Evolutionary conservation across 2,329 filamentous ascomycete genomes (phyloP), one percentile per base, ranked within the genome.

Genomic region (Trichophyton simii): DNA sequence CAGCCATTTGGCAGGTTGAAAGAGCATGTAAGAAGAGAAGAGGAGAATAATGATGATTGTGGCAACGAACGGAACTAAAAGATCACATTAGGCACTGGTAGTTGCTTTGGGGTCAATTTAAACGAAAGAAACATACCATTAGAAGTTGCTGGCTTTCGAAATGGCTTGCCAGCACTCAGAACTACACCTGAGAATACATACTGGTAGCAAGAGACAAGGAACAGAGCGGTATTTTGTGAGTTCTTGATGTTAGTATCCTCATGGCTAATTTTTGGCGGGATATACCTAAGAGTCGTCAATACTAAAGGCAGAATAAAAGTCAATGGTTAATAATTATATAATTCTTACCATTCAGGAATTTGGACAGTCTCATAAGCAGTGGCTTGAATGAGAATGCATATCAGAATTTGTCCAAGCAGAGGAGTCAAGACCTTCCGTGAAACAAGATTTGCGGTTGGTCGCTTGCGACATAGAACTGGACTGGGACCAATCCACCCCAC

Each of bases 401-500:
- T 83, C 3, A 78, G 73, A 73, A 99, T 96, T 68, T 99, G 91
- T 0, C 92, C 92, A 1, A 99, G 79, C 15, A 99, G 78, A 0
- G 94, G 92, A 0, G 87, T 89, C 57, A 99, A 80, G 1, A 99
- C 89, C 73, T 99, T 99, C 60, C 91, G 83, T 1, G 89, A 95
- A 1, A 99, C 92, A 3, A 99, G 82, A 68, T 92, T 88, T 15
- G 94, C 91, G 0, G 91, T 97, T 2, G 94, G 94, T 41, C 91
- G 82, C 74, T 97, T 99, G 62, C 82, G 84, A 67, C 85, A 88
- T 13, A 99, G 82, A 42, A 82, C 79, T 1, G 85, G 85, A 69
- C 87, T 90, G 1, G 95, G 88, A 4, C 88, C 91, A 25, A 89
- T 90, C 94, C 95, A 97, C 67, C 94, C 91, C 94, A 99, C 83